Evolutionary conservation across 2,329 filamentous ascomycete genomes (phyloP).

Genomic region (Phaeosphaeriaceae sp.): DNA sequence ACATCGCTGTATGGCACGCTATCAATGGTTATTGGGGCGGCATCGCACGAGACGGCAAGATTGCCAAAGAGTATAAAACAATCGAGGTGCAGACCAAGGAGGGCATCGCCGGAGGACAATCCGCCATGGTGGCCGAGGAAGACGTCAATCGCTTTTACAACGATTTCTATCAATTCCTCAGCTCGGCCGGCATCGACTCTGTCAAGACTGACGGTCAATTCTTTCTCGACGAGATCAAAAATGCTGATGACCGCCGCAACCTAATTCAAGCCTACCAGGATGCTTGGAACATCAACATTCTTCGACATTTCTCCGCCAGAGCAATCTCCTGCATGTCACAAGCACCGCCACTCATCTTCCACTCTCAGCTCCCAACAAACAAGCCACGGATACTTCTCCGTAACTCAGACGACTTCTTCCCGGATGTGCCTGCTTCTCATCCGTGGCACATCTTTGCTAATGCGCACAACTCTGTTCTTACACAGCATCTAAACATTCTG

Average conservation of each 20-base stretch:
- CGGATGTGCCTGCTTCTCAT: conserved; percentile 78
- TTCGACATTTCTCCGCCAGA: conserved; percentile 78
- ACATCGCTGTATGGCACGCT: conserved; percentile 95
- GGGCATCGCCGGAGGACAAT: conserved; percentile 67
- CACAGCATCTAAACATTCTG: conserved; percentile 82
- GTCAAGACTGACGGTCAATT: conserved; percentile 96
- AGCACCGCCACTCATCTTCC: conserved; percentile 83
- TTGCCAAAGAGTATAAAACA: conserved; percentile 82
- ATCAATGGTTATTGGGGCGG: conserved; percentile 74
- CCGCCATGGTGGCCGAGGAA: conserved; percentile 75
- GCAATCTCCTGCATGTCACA: conserved; percentile 96
- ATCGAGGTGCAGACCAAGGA: conserved; percentile 62
- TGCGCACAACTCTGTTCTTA: conserved; percentile 85
- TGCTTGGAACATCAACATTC: conserved; percentile 79
- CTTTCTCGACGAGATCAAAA: conserved; percentile 77
- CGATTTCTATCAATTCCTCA: conserved; percentile 89
- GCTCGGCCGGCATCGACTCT: conserved; percentile 75
- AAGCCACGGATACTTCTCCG: conserved; percentile 76
- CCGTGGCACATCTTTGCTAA: conserved; percentile 97
- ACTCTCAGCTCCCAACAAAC: conserved; percentile 79
- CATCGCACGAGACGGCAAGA: conserved; percentile 74
- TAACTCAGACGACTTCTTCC: conserved; percentile 94
- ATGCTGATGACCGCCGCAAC: conserved; percentile 72
- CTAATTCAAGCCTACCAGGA: conserved; percentile 82
- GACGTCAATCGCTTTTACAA: conserved; percentile 81